A percentile compares a stretch with the other conserved stretches of the same genome.
Conservation (phyloP, 2,329 filamentous ascomycete species). For the Claviceps citrina region DNA sequence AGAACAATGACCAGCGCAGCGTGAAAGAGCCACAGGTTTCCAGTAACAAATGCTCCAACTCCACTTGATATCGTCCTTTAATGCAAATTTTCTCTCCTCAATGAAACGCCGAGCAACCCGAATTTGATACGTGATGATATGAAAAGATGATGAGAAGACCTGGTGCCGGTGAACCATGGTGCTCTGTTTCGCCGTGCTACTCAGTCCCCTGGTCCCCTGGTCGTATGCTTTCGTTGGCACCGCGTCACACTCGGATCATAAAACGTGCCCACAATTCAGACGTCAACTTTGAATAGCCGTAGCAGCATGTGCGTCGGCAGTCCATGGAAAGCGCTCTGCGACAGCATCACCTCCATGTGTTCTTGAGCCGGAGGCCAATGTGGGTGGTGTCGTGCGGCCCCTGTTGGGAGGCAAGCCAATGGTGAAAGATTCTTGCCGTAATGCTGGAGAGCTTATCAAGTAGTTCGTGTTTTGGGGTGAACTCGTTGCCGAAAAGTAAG, state of each 20-base stretch:
- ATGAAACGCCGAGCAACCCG: slow-evolving; percentile 3
- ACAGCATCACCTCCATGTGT: slow-evolving; percentile 26
- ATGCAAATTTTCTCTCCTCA: not conserved
- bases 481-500: slow-evolving; percentile 9
- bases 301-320: slow-evolving; percentile 31
- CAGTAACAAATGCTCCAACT: not conserved
- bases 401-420: not conserved
- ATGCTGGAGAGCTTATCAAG: slow-evolving; percentile 6
- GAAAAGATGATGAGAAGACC: not conserved
- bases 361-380: slow-evolving; percentile 31
- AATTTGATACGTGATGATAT: not conserved
- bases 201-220: no score
- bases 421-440: slow-evolving; percentile 5
- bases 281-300: slow-evolving; percentile 30
- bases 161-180: no score
- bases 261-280: not conserved
- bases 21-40: not conserved
- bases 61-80: not conserved
- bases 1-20: not conserved
- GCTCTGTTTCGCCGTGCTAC: no score
- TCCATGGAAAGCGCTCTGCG: slow-evolving; percentile 31
- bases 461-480: slow-evolving; percentile 7
- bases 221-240: not conserved
- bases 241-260: not conserved
- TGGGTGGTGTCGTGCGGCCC: slow-evolving; percentile 26